Conservation (phyloP, 2,329 filamentous ascomycete species). For the Penicillium sp. region DNA sequence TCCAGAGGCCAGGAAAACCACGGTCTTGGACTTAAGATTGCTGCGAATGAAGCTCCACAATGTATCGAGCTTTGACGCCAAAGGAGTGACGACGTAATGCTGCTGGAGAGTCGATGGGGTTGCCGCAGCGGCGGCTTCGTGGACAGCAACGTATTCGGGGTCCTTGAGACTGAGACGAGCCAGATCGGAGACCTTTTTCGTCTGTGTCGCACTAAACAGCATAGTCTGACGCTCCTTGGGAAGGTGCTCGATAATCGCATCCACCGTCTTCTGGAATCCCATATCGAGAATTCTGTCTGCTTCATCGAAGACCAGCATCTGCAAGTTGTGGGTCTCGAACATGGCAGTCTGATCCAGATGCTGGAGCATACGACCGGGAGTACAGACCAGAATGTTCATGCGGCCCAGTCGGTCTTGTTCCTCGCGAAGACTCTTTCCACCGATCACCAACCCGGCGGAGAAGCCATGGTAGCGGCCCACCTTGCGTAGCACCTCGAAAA, state of each 20-base stretch:
- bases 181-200: conserved; percentile 86
- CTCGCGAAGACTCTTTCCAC: conserved; percentile 83
- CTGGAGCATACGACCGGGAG: conserved; percentile 89
- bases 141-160: conserved; percentile 91
- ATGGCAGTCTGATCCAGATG: conserved; percentile 90
- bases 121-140: conserved; percentile 72
- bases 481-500: conserved; percentile 89
- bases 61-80: conserved; percentile 85
- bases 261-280: conserved; percentile 86
- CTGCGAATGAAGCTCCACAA: conserved; percentile 88
- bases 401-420: conserved; percentile 76
- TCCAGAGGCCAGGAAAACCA: conserved; percentile 90
- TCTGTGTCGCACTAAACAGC: conserved; percentile 94
- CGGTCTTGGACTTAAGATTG: conserved; percentile 88
- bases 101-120: conserved; percentile 84
- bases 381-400: conserved; percentile 98
- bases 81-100: conserved; percentile 79
- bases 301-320: conserved; percentile 91
- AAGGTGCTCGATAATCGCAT: conserved; percentile 88
- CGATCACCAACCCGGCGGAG: conserved; percentile 88
- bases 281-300: conserved; percentile 96
- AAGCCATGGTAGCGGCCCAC: conserved; percentile 85
- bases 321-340: conserved; percentile 83
- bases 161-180: conserved; percentile 82
- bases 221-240: conserved; percentile 83